A percentile compares a stretch with the other conserved stretches of the same genome.
phyloP scores from a whole-genome alignment of 2,329 filamentous ascomycete species.

The Cladobotryum protrusum region DNA sequence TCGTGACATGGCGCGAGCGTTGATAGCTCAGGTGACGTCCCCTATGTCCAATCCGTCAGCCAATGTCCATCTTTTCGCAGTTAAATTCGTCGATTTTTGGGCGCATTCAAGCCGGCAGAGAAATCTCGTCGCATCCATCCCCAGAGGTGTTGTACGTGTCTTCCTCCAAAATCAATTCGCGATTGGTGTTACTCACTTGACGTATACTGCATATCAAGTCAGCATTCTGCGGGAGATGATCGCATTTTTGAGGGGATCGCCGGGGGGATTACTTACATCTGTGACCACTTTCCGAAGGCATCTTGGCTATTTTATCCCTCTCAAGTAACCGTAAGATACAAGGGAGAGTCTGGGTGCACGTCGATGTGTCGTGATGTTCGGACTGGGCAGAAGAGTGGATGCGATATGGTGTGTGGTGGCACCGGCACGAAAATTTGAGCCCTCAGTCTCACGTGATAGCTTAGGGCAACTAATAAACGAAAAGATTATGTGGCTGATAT shows the following conservation, averaged over 20 bases:
- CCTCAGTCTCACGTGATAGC: slow-evolving; percentile 30
- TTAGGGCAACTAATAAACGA: slow-evolving; percentile 23
- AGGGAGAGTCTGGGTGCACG: slow-evolving; percentile 35
- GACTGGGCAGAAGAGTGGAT: slow-evolving; percentile 27
- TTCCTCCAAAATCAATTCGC: slow-evolving; percentile 1
- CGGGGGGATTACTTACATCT: slow-evolving; percentile 60
- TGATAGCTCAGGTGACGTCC: slow-evolving; percentile 98
- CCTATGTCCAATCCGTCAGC: slow-evolving; percentile 46
- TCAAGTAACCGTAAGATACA: slow-evolving; percentile 39
- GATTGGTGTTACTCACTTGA: slow-evolving; percentile 62
- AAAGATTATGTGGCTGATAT: slow-evolving; percentile 3
- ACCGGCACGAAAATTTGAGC: slow-evolving; percentile 29
- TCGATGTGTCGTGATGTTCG: slow-evolving; percentile 38
- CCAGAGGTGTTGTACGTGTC: neutral
- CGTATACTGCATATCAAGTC: slow-evolving; percentile 61
- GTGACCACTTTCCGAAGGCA: slow-evolving; percentile 84
- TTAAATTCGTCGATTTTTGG: slow-evolving; percentile 9
- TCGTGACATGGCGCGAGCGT: slow-evolving; percentile 86
- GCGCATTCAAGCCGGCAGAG: neutral
- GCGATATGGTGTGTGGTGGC: slow-evolving; percentile 30
- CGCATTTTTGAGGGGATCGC: neutral
- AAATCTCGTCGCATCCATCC: neutral
- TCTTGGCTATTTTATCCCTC: slow-evolving; percentile 57
- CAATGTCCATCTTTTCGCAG: slow-evolving; percentile 13
- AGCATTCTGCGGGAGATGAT: slow-evolving; percentile 21